Evolutionary conservation across 768 basidiomycete genomes (phyloP).

Genomic region (Leccinum variicolor): DNA sequence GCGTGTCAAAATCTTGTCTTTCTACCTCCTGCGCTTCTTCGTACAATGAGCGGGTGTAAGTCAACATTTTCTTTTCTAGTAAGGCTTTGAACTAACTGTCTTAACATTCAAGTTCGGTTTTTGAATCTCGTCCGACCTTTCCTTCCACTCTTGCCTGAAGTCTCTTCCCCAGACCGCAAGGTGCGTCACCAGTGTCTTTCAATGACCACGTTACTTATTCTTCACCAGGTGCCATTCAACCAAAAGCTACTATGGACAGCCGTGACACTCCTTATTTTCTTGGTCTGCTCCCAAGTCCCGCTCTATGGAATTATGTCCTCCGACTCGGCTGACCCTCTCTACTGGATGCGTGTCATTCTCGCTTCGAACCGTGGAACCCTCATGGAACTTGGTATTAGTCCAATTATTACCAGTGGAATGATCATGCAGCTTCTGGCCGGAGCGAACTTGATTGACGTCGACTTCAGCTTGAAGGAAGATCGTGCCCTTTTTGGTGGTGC

Average conservation of each 20-base stretch:
- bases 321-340: constrained; percentile 97
- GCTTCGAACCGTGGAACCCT: constrained; percentile 98
- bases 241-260: constrained; percentile 99
- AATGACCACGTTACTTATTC: constrained; percentile 1
- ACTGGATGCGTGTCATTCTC: constrained; percentile 99
- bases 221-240: constrained; percentile 86
- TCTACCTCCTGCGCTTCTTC: constrained; percentile 21
- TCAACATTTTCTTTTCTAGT: constrained; percentile 14
- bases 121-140: constrained; percentile 98
- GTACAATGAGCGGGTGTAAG: constrained; percentile 80
- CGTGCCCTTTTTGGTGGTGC: constrained; percentile 92
- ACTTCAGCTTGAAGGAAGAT: constrained; percentile 97
- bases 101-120: constrained; percentile 67
- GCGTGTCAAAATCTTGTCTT: constrained; percentile 20
- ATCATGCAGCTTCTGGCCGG: constrained; percentile 99
- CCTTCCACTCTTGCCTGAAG: constrained; percentile 94
- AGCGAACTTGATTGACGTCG: constrained; percentile 96
- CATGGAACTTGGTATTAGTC: constrained; percentile 98
- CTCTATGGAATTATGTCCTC: constrained; percentile 99
- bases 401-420: constrained; percentile 98
- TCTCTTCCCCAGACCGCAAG: constrained; percentile 97
- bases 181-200: constrained; percentile 38
- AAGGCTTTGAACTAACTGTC: neutral
- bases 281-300: constrained; percentile 98
- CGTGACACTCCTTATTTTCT: constrained; percentile 97